These are phyloP conservation scores for Leptographium flavum DNA, from an alignment of 2,329 filamentous ascomycete genomes.

Conservation along the genomic window DNA sequence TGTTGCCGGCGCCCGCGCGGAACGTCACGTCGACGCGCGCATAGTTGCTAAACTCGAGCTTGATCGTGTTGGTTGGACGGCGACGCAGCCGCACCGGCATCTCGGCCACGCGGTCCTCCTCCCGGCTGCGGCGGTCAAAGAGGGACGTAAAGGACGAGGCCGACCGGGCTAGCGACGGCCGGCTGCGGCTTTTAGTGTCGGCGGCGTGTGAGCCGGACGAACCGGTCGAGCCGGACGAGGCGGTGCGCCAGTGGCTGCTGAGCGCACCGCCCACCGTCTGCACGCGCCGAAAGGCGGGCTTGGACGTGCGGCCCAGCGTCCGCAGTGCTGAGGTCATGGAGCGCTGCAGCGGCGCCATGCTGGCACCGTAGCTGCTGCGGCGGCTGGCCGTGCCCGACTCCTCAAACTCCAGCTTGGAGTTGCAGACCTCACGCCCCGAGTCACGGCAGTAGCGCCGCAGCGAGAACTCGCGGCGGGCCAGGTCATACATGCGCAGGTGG, in stretches of 20 bases:
- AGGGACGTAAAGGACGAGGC: neutral
- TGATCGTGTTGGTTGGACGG: conserved; percentile 58
- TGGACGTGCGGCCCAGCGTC: conserved; percentile 19
- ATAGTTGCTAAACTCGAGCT: conserved; percentile 95
- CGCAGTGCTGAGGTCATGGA: conserved; percentile 34
- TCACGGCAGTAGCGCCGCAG: conserved; percentile 83
- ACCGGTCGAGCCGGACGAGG: conserved; percentile 2
- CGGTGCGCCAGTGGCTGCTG: neutral
- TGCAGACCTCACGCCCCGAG: conserved; percentile 86
- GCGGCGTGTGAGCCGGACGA: conserved; percentile 14
- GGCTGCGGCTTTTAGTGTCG: conserved; percentile 8
- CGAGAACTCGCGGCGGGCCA: conserved; percentile 76
- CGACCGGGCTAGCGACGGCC: neutral
- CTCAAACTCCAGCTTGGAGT: conserved; percentile 57
- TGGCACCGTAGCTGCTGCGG: neutral
- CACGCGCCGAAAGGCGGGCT: conserved; percentile 21
- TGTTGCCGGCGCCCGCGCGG: neutral
- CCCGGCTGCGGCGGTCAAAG: conserved; percentile 5
- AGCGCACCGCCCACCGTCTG: neutral
- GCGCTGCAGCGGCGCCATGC: conserved; percentile 22
- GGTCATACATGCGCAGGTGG: conserved; percentile 87
- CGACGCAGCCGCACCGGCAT: conserved; percentile 19
- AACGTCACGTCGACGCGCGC: conserved; percentile 65
- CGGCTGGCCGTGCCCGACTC: conserved; percentile 18
- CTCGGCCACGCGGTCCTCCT: neutral